phyloP scores from a whole-genome alignment of 2,329 filamentous ascomycete species.

The Fusarium sp. region DNA sequence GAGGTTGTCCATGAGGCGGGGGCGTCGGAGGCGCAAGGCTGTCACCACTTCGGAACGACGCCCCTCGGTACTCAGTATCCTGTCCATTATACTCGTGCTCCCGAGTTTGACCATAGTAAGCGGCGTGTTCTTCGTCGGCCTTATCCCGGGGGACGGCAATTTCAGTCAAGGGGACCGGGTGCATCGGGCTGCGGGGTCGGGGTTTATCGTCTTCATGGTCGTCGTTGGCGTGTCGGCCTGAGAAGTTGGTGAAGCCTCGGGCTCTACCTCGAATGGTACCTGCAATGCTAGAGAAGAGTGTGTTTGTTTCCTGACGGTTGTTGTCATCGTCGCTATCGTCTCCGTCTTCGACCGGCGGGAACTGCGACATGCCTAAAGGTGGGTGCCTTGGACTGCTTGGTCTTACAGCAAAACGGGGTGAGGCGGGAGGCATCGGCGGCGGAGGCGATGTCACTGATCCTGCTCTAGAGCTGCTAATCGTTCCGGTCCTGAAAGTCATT shows the following conservation, averaged over 20 bases:
- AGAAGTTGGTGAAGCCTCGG: conserved; percentile 46
- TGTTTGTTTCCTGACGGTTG: conserved; percentile 58
- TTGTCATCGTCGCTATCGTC: conserved; percentile 58
- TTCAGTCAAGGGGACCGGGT: conserved; percentile 69
- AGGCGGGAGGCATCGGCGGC: conserved; percentile 38
- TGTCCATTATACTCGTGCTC: conserved; percentile 57
- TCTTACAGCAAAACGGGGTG: conserved; percentile 32
- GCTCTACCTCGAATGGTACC: conserved; percentile 57
- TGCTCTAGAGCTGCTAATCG: conserved; percentile 43
- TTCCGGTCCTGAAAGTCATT: conserved; percentile 47
- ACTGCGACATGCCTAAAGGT: conserved; percentile 81
- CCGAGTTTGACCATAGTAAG: conserved; percentile 49
- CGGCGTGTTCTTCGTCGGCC: conserved; percentile 51
- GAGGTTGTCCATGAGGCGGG: conserved; percentile 67
- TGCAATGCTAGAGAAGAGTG: conserved; percentile 63
- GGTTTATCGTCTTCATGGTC: conserved; percentile 52
- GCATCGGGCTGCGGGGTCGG: conserved; percentile 63
- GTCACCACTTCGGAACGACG: conserved; percentile 53
- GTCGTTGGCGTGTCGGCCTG: conserved; percentile 43
- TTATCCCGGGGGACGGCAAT: conserved; percentile 62
- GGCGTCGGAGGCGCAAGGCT: conserved; percentile 67
- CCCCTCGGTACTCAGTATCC: conserved; percentile 59
- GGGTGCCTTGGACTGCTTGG: conserved; percentile 44
- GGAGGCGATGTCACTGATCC: conserved; percentile 42
- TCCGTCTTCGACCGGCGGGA: conserved; percentile 71